phyloP scores from a whole-genome alignment of 1,284 basidiomycete species.

The Singerocomus inundabilis region DNA sequence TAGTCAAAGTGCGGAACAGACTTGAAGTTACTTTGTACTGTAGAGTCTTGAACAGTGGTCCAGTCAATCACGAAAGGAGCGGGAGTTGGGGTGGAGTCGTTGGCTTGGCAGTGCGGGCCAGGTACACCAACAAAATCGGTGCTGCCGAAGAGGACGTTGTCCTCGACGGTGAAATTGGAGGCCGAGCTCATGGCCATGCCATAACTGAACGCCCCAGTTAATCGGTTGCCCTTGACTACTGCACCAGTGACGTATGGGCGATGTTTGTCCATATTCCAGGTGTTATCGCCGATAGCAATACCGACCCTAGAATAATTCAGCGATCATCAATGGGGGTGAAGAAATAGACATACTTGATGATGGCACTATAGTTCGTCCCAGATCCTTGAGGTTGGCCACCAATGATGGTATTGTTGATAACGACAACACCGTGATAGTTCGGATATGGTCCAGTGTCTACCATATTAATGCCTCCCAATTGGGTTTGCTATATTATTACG shows the following conservation, averaged over 20 bases:
- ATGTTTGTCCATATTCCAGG: slow-evolving; percentile 71
- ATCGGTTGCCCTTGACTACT: slow-evolving; percentile 60
- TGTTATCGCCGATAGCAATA: slow-evolving; percentile 73
- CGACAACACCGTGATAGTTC: slow-evolving; percentile 63
- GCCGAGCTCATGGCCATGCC: slow-evolving; percentile 69
- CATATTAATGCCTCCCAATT: slow-evolving; percentile 79
- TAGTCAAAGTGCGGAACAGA: slow-evolving; percentile 52
- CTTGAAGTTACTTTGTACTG: slow-evolving; percentile 53
- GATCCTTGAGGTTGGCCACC: slow-evolving; percentile 55
- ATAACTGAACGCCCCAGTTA: slow-evolving; percentile 73
- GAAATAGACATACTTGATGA: slow-evolving; percentile 59
- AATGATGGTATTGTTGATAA: slow-evolving; percentile 68
- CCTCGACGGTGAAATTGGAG: slow-evolving; percentile 62
- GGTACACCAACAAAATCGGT: slow-evolving; percentile 73
- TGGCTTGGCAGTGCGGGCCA: slow-evolving; percentile 66
- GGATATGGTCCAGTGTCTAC: too few species aligned
- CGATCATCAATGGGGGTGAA: neutral
- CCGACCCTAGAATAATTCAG: slow-evolving; percentile 50
- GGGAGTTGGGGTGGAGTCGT: slow-evolving; percentile 50
- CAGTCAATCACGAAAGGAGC: slow-evolving; percentile 59
- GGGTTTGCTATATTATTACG: slow-evolving; percentile 48
- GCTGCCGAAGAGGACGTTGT: slow-evolving; percentile 67
- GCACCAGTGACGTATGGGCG: slow-evolving; percentile 60
- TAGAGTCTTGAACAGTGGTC: slow-evolving; percentile 41
- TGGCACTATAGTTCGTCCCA: slow-evolving; percentile 48